Evolutionary conservation across 2,329 filamentous ascomycete species (phyloP), one percentile per base, ranked within the genome.

Genomic region (Apiospora koreana): DNA sequence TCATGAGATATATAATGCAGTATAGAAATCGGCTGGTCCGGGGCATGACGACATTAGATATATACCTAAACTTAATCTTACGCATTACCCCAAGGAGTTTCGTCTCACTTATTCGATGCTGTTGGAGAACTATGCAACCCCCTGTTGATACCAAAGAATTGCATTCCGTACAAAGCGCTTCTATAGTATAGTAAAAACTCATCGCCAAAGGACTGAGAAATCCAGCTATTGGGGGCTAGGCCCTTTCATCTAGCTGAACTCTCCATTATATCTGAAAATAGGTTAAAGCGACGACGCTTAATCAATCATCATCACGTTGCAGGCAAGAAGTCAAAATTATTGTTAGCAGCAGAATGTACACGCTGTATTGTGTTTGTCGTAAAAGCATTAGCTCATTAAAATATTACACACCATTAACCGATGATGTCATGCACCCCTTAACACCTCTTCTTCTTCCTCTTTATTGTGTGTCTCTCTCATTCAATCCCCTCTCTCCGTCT

Each of bases 321-420:
- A 23, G 54, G 3, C 31, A n/a, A 18, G 41, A 31, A 12, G 16
- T 23, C 31, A 18, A 23, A 9, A n/a, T 38, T 28, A 12, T 62
- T 38, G 28, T 62, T 62, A 8, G 31, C 54, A 62, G 54, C 54
- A 62, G 8, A 62, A 62, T 62, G 54, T 62, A 62, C 54, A 62
- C 31, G 54, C 28, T 62, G 31, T 62, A 62, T 62, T 62, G 54
- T 62, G 50, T 58, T 58, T 58, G 50, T 62, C 54, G 54, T 62
- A 62, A 62, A 62, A 62, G 54, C 54, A 62, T 62, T 62, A 62
- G 54, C 54, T 62, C 54, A 62, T 62, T 62, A 62, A 62, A 62
- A 18, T 38, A 62, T 62, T 38, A 38, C 18, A 62, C 54, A 38
- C 23, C 54, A 62, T 62, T 38, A 38, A 38, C 31, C 54, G 54